Evolutionary conservation across 352 stramenopile genomes (phyloP).

Genomic region (Phytophthora brassicae): DNA sequence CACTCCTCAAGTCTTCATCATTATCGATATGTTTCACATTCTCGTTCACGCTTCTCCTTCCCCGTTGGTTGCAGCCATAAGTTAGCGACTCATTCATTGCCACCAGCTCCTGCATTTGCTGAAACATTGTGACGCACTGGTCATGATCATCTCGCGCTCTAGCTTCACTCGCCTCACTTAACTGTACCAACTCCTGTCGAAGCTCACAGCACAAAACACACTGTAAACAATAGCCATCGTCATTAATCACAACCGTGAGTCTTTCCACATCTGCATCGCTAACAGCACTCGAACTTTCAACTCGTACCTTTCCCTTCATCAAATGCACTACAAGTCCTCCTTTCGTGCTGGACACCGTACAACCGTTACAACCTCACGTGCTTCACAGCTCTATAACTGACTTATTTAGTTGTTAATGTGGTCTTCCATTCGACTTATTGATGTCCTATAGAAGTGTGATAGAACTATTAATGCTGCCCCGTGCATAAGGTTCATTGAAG

Average conservation of each 20-base stretch:
- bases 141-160: constrained; percentile 36
- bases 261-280: too few relatives aligned
- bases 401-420: too few relatives aligned
- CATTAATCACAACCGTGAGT: too few relatives aligned
- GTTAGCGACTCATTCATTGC: constrained; percentile 34
- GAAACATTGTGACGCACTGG: constrained; percentile 43
- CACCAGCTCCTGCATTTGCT: constrained; percentile 49
- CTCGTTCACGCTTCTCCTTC: background rate
- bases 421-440: too few relatives aligned
- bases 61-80: background rate
- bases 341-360: background rate
- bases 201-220: constrained; percentile 24
- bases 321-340: background rate
- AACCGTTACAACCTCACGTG: constrained; percentile 8
- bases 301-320: constrained; percentile 15
- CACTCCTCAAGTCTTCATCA: background rate
- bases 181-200: constrained; percentile 16
- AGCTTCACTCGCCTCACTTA: constrained; percentile 20
- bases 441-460: too few relatives aligned
- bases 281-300: background rate
- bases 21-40: background rate
- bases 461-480: too few relatives aligned
- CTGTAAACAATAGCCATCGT: background rate
- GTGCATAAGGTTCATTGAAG: too few relatives aligned
- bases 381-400: too few relatives aligned